These are phyloP conservation scores for Spathaspora sp. DNA, from an alignment of 805 yeast genomes.

Conservation along the genomic window DNA sequence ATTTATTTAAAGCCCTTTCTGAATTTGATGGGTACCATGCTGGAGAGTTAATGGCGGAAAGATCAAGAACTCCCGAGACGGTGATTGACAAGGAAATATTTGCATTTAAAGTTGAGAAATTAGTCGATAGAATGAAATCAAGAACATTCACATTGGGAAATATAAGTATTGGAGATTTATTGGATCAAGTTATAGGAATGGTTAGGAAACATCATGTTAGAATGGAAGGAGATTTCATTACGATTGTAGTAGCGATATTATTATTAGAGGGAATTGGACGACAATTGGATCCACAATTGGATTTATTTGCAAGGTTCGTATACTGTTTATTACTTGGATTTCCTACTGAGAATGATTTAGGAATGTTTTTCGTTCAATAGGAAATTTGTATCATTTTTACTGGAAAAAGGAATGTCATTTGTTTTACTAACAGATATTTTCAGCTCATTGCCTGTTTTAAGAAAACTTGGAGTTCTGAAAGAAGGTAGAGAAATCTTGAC, in stretches of 20 bases:
- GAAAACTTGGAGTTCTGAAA: conserved; percentile 70
- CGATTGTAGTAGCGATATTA: conserved; percentile 90
- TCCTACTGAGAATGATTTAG: conserved; percentile 30
- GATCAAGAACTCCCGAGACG: conserved; percentile 92
- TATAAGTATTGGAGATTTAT: conserved; percentile 84
- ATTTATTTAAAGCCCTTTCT: conserved; percentile 81
- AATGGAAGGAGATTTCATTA: conserved; percentile 95
- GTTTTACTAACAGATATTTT: background rate
- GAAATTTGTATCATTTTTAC: background rate
- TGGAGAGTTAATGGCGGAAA: conserved; percentile 92
- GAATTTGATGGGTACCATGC: conserved; percentile 92
- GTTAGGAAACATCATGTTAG: conserved; percentile 92
- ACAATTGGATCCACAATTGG: conserved; percentile 88
- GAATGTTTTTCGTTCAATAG: conserved; percentile 1
- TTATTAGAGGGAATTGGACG: conserved; percentile 94
- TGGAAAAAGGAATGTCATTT: background rate
- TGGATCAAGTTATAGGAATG: conserved; percentile 85
- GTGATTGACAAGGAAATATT: conserved; percentile 82
- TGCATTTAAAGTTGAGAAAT: conserved; percentile 79
- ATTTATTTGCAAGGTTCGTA: conserved; percentile 94
- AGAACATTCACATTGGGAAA: conserved; percentile 91
- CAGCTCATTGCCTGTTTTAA: conserved; percentile 78
- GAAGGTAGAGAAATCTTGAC: conserved; percentile 59
- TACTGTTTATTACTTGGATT: conserved; percentile 40
- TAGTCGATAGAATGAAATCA: conserved; percentile 77